A percentile compares a stretch with the other conserved stretches of the same genome.
Evolutionary conservation across 352 stramenopile species (phyloP).

Genomic region (Globisporangium mamillatum): DNA sequence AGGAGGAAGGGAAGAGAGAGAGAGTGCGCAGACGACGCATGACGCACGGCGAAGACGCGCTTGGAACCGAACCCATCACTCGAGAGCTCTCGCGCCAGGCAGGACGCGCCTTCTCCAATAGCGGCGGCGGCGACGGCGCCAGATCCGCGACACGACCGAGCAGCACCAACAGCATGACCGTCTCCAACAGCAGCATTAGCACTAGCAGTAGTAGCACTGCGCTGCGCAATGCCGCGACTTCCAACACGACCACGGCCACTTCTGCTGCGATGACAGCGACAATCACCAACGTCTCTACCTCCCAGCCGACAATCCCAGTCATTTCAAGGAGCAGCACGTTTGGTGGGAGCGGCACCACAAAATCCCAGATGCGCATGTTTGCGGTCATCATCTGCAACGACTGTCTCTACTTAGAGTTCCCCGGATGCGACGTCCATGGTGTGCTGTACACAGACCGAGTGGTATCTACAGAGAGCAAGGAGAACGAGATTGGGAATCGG

Average conservation of each 20-base stretch:
- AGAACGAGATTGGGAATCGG: background rate
- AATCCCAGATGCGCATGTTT: constrained; percentile 50
- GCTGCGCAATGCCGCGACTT: constrained; percentile 1
- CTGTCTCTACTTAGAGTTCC: constrained; percentile 87
- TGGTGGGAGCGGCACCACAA: background rate
- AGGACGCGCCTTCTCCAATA: background rate
- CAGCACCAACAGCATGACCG: constrained; percentile 30
- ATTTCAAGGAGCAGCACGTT: background rate
- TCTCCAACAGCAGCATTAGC: constrained; percentile 40
- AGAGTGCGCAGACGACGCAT: constrained; percentile 6
- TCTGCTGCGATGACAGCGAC: background rate
- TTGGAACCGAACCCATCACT: constrained; percentile 9
- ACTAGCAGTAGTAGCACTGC: constrained; percentile 12
- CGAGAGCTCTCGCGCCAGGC: constrained; percentile 14
- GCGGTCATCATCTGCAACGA: constrained; percentile 78
- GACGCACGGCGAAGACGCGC: background rate
- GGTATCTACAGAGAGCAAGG: constrained; percentile 7
- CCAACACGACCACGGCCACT: constrained; percentile 9
- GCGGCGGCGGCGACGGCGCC: background rate
- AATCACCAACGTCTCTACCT: background rate
- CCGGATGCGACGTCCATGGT: constrained; percentile 82
- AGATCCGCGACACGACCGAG: background rate
- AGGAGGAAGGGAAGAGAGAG: background rate
- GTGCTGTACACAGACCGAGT: constrained; percentile 76
- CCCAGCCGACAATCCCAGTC: constrained; percentile 6